Percentiles rank a stretch among this genome's conserved stretches.
Conservation (phyloP, 1,284 basidiomycete genomes). For the Inonotus obliquus region DNA sequence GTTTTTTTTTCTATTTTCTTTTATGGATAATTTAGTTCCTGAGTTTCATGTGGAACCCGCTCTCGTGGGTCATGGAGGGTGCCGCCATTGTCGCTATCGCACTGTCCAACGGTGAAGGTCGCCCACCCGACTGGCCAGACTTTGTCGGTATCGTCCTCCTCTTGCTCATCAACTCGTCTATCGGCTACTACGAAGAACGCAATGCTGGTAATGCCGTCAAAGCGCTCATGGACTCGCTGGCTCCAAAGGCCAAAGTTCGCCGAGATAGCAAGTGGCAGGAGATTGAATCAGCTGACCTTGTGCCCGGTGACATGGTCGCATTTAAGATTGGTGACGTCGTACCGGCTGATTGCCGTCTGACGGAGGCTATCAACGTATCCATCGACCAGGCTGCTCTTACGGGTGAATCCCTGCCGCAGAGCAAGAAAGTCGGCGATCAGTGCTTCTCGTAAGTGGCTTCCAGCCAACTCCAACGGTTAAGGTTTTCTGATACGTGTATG, state of each 20-base stretch:
- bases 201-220: conserved; percentile 98
- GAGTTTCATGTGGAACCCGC: conserved; percentile 97
- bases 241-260: conserved; percentile 92
- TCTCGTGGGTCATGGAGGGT: conserved; percentile 99
- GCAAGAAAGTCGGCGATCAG: conserved; percentile 90
- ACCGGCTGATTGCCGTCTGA: conserved; percentile 92
- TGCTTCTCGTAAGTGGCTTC: conserved; percentile 95
- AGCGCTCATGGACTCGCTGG: conserved; percentile 98
- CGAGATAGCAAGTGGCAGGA: conserved; percentile 82
- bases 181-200: conserved; percentile 97
- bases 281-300: conserved; percentile 83
- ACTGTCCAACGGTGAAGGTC: conserved; percentile 86
- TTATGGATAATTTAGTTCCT: conserved; percentile 59
- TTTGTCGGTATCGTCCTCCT: conserved; percentile 95
- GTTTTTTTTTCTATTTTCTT: background rate
- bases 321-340: conserved; percentile 99
- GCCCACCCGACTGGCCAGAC: conserved; percentile 94
- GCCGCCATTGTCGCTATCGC: conserved; percentile 95
- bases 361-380: conserved; percentile 91
- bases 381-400: conserved; percentile 97
- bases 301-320: conserved; percentile 90
- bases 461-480: conserved; percentile 1
- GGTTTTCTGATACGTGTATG: conserved; percentile 12
- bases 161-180: conserved; percentile 91
- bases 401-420: conserved; percentile 89